Conservation (phyloP, 1,139 yeast genomes). For the Taphrina confusa region DNA sequence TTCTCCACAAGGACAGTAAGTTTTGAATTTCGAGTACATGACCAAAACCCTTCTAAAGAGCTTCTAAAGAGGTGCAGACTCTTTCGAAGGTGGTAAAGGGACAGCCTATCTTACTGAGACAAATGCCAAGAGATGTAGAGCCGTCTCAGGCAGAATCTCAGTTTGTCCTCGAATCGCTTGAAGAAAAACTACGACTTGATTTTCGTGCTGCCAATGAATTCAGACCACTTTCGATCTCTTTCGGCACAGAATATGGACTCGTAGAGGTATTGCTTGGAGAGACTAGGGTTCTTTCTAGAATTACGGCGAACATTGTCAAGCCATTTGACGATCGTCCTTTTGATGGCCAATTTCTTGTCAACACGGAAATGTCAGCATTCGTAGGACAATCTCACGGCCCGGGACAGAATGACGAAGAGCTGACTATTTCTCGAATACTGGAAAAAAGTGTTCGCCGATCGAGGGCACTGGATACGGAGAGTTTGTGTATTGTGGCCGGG, state of each 20-base stretch:
- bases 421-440: slow-evolving; percentile 72
- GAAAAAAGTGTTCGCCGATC: slow-evolving; percentile 91
- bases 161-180: slow-evolving; percentile 64
- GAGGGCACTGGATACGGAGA: slow-evolving; percentile 85
- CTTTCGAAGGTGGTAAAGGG: too few species aligned
- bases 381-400: slow-evolving; percentile 13
- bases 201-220: slow-evolving; percentile 65
- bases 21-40: too few species aligned
- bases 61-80: too few species aligned
- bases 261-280: slow-evolving; percentile 75
- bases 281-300: slow-evolving; percentile 71
- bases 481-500: slow-evolving; percentile 87
- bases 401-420: slow-evolving; percentile 61
- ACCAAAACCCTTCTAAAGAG: too few species aligned
- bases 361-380: slow-evolving; percentile 69
- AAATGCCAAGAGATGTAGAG: slow-evolving; percentile 62
- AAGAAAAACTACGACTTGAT: slow-evolving; percentile 65
- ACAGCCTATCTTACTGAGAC: too few species aligned
- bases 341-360: slow-evolving; percentile 82
- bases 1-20: neutral
- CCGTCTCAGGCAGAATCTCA: slow-evolving; percentile 66
- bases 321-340: slow-evolving; percentile 93
- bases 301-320: slow-evolving; percentile 73
- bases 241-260: slow-evolving; percentile 76
- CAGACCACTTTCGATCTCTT: slow-evolving; percentile 62